A percentile compares a stretch with the other conserved stretches of the same genome.
phyloP scores from a whole-genome alignment of 305 asterid genomes.

The Solanum hybrid region DNA sequence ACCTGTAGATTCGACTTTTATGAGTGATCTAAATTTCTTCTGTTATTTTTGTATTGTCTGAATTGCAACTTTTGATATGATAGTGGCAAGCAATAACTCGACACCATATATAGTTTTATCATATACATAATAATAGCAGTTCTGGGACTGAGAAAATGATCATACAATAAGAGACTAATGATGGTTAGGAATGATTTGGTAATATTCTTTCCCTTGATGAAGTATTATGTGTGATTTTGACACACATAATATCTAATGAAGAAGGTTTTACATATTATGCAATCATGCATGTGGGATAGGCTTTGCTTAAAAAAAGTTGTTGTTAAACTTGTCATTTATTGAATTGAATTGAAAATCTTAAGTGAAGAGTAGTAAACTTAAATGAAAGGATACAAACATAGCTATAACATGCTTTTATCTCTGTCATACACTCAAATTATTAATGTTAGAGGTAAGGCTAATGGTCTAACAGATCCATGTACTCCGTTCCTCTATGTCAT shows the following conservation, averaged over 20 bases:
- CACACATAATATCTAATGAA: not conserved
- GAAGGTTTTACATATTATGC: not conserved
- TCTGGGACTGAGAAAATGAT: not conserved
- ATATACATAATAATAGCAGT: not conserved
- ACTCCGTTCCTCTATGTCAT: not conserved
- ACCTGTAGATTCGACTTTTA: not conserved
- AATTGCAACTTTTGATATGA: not conserved
- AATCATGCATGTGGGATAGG: not conserved
- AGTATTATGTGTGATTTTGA: not conserved
- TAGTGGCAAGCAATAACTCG: not conserved
- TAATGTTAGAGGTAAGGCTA: not conserved
- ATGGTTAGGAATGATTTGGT: not conserved
- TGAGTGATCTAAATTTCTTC: not conserved
- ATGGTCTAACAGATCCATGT: not conserved
- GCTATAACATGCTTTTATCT: not conserved
- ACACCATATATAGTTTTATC: not conserved
- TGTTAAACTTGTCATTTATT: too few relatives aligned
- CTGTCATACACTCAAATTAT: not conserved
- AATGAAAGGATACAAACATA: not conserved
- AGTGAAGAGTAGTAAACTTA: not conserved
- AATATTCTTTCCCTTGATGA: not conserved
- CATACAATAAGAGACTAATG: not conserved
- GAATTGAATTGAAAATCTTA: not conserved
- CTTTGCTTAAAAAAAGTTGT: not conserved
- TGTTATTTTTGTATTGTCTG: not conserved